A percentile compares a stretch with the other conserved stretches of the same genome.
Conservation (phyloP, 306 rosid genomes). For the Carpinus viminea region DNA sequence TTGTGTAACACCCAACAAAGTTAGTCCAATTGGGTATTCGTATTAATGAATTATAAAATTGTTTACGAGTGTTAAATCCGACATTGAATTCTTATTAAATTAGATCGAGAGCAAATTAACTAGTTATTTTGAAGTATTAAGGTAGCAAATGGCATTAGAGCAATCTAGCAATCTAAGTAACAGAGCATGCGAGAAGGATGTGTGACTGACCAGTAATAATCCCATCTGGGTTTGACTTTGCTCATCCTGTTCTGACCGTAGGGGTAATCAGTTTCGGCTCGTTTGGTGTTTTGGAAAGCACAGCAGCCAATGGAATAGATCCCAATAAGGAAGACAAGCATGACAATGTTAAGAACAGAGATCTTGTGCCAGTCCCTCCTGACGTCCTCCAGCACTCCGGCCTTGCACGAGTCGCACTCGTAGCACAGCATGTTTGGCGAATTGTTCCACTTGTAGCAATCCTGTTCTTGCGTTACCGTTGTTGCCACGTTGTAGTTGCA, state of each 20-base stretch:
- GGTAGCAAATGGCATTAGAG: no score
- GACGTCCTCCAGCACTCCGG: slow-evolving; percentile 76
- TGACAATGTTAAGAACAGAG: slow-evolving; percentile 63
- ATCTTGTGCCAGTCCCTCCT: slow-evolving; percentile 86
- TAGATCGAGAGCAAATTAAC: no score
- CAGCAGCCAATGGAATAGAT: slow-evolving; percentile 86
- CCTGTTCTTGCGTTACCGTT: slow-evolving; percentile 57
- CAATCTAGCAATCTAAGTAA: no score
- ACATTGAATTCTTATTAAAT: no score
- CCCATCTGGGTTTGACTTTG: slow-evolving; percentile 90
- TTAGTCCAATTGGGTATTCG: no score
- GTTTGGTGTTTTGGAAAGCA: slow-evolving; percentile 73
- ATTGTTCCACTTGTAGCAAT: slow-evolving; percentile 89
- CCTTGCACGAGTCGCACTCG: slow-evolving; percentile 95
- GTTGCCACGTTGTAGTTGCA: slow-evolving; percentile 60
- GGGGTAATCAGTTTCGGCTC: slow-evolving; percentile 73
- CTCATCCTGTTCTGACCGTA: slow-evolving; percentile 73
- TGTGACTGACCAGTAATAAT: slow-evolving; percentile 61
- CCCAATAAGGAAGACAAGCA: slow-evolving; percentile 70
- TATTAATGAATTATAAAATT: no score
- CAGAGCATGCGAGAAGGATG: background rate
- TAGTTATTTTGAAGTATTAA: no score
- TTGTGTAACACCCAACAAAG: no score
- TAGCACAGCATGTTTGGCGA: slow-evolving; percentile 67
- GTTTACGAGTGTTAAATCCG: no score